Base-by-base conservation (phyloP, 2,329 filamentous ascomycete genomes). In the Talaromyces sp. region DNA sequence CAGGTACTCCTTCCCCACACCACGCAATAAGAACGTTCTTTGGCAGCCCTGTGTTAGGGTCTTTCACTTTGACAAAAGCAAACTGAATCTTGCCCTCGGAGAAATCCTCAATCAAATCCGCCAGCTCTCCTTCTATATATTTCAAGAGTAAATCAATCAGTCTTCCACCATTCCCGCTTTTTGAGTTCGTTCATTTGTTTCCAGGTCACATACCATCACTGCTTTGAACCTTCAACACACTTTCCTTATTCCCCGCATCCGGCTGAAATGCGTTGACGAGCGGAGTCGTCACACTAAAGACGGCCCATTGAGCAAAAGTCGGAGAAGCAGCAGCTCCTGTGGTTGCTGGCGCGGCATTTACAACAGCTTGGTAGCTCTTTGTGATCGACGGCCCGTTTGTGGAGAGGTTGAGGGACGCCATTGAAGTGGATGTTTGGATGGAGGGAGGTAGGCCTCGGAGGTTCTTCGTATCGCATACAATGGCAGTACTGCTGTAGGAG, bases 1-100 rank as follows among this genome's bases (percentile, higher is more conserved):
- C 94, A n/a, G 94, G 94, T 15, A 99, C 94, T 66, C 94, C 94
- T 70, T 95, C 93, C 64, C 94, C 94, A 73, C 94, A 99, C 89
- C 94, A 99, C 64, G 89, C 92, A 71, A 99, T 91, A 64, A 99
- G 82, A 60, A 96, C 90, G 72, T 87, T 89, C 80, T 99, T 99
- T 52, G 93, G 91, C 15, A 99, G 84, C 21, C 81, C 79, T 2
- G 89, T 90, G 74, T 99, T 99, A 57, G 91, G 89, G 71, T 99
- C 94, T 74, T 92, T 96, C 78, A 99, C 88, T 77, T 96, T 97
- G 68, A 94, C 87, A 69, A 95, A 97, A 28, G 91, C 94, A 76
- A 97, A 99, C 76, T 99, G 94, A 65, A 99, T 89, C 67, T 91
- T 88, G 56, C 94, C 94, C 74, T 99, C 94, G 65, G 88, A 97